Percentiles rank a stretch among this genome's conserved stretches.
phyloP scores from a whole-genome alignment of 106 monocot species.

The Triglochin maritima region DNA sequence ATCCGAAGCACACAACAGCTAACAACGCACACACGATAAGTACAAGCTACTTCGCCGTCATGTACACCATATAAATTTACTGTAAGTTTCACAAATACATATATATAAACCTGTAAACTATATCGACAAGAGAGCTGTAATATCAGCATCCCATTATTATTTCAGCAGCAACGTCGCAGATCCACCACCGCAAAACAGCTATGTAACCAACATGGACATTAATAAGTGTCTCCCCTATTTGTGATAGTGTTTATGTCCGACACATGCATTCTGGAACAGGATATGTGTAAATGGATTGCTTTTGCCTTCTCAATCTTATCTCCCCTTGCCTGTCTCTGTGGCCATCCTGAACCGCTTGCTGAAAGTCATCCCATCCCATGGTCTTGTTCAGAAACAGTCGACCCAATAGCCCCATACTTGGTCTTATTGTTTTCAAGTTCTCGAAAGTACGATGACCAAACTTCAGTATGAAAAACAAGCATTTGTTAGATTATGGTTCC shows the following conservation, averaged over 20 bases:
- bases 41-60: too few relatives aligned
- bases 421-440: conserved; percentile 68
- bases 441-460: conserved; percentile 57
- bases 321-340: conserved; percentile 62
- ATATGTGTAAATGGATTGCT: conserved; percentile 80
- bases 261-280: conserved; percentile 91
- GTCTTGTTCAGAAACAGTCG: conserved; percentile 78
- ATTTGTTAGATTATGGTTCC: neutral
- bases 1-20: too few relatives aligned
- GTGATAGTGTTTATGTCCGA: neutral
- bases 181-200: too few relatives aligned
- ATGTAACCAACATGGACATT: too few relatives aligned
- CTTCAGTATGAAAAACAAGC: conserved; percentile 11
- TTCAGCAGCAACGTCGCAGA: too few relatives aligned
- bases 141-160: too few relatives aligned
- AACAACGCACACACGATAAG: too few relatives aligned
- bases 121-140: too few relatives aligned
- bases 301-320: conserved; percentile 53
- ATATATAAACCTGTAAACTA: too few relatives aligned
- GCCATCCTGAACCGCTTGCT: conserved; percentile 42
- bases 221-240: too few relatives aligned
- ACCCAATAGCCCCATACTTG: conserved; percentile 64
- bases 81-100: too few relatives aligned
- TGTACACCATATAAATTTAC: too few relatives aligned
- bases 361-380: conserved; percentile 59